These are phyloP conservation scores for Tetramitus jugosus DNA, from an alignment of 208 protist species.

Conservation along the genomic window DNA sequence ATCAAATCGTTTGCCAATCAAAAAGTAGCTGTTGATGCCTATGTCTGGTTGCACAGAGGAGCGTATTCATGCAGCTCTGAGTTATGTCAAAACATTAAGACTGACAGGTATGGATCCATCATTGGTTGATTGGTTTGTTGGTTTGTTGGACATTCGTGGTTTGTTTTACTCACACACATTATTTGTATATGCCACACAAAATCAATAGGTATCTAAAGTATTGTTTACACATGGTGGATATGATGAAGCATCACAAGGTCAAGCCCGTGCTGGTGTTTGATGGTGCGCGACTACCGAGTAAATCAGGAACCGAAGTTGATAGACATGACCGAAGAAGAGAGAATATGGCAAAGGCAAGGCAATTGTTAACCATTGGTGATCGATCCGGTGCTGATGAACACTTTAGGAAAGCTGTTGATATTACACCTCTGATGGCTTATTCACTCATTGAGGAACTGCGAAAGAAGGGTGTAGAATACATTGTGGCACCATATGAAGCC, in stretches of 20 bases:
- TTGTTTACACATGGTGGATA: conserved; percentile 45
- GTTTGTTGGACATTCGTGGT: background rate
- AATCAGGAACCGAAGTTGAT: conserved; percentile 60
- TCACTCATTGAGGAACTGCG: conserved; percentile 47
- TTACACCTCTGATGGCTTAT: conserved; percentile 63
- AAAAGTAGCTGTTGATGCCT: conserved; percentile 68
- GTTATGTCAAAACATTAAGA: conserved; percentile 38
- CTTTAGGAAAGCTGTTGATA: conserved; percentile 59
- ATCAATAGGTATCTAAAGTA: conserved; percentile 41
- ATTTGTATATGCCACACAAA: no score
- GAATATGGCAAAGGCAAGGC: conserved; percentile 28
- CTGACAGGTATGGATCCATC: conserved; percentile 36
- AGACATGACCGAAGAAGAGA: conserved; percentile 27
- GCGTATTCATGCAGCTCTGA: conserved; percentile 54
- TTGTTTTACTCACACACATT: background rate
- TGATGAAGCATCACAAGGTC: conserved; percentile 52
- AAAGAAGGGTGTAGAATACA: conserved; percentile 52
- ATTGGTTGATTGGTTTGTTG: conserved; percentile 15
- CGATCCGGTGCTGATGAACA: conserved; percentile 40
- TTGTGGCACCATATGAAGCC: conserved; percentile 98
- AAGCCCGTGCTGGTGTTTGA: conserved; percentile 83
- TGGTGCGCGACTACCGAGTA: conserved; percentile 62
- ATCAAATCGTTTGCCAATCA: conserved; percentile 41
- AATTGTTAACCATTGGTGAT: conserved; percentile 44
- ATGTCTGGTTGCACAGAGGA: conserved; percentile 63